Base-by-base conservation (phyloP, 495 filamentous ascomycete species). In the Talaromyces liani region DNA sequence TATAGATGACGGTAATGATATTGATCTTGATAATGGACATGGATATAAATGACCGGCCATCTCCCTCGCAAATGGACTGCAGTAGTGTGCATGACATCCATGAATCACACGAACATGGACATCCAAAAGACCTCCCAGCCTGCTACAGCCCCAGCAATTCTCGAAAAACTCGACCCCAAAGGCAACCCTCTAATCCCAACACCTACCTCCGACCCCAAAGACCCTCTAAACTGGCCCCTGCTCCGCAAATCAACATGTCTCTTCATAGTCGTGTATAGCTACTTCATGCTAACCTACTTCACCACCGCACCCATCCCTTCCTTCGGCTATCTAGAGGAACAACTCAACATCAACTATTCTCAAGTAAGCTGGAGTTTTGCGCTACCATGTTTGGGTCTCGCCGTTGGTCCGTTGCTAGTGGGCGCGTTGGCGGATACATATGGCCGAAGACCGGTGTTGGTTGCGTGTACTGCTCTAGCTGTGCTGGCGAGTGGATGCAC, bases 181-280 rank as follows among this genome's bases (percentile, higher is more conserved):
- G 57, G 57, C 29, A 20, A 25, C 2, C 57, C 12, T 8, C 12
- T 59, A 10, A 18, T 6, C 0, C 57, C 57, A 24, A 59, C 31
- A 18, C 57, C 57, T 18, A 59, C 57, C 14, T 33, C 14, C 34
- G 29, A 39, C 31, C 61, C 45, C 24, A 45, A 55, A 20, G 55
- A 53, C 29, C 27, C 25, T 47, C 55, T 65, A 2, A 54, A 29
- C 18, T 59, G 22, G 56, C 60, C 64, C 45, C 61, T 67, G 51
- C 58, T 63, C 29, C 57, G 57, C 20, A 59, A 59, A 59, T 33
- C 57, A 34, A 39, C 20, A n/a, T 59, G 57, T 39, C 57, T 59
- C 34, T 20, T 59, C 29, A 34, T 59, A 39, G 57, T 59, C 2
- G 25, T 59, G 5, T 59, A 59, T 59, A 39, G 57, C 57, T 59